Evolutionary conservation across 192 early-diverging fungal genomes (phyloP).

Genomic region (Gonapodya sp.): DNA sequence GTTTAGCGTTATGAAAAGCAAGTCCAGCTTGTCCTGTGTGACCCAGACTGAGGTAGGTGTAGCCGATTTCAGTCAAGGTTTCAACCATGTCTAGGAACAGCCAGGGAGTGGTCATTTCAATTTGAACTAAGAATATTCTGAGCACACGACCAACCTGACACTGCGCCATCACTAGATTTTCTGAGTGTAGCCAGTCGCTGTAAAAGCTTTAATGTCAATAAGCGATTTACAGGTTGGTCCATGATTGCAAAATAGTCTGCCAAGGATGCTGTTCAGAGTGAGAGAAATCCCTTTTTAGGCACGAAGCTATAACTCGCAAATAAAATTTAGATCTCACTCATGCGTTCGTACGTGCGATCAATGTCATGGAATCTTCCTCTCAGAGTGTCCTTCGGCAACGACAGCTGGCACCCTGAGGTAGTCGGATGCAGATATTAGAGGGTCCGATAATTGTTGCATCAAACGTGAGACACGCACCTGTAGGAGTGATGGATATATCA

Average conservation of each 20-base stretch:
- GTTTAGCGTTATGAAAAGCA: constrained; percentile 39
- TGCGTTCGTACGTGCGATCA: background rate
- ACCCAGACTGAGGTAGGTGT: constrained; percentile 50
- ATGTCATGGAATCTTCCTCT: background rate
- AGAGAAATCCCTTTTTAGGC: too few species aligned
- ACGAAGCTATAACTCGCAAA: too few species aligned
- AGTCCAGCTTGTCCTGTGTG: constrained; percentile 64
- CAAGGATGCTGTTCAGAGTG: background rate
- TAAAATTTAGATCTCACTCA: background rate
- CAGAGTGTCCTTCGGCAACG: background rate
- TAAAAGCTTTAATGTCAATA: constrained; percentile 42
- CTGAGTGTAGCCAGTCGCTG: constrained; percentile 39
- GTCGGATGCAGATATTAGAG: background rate
- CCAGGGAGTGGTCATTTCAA: background rate
- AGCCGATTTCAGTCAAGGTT: constrained; percentile 37
- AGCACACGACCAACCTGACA: constrained; percentile 20
- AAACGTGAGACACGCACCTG: too few species aligned
- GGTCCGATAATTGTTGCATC: background rate
- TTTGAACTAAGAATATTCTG: background rate
- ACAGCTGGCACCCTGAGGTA: background rate
- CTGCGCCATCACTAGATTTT: constrained; percentile 15
- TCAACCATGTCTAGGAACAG: constrained; percentile 30
- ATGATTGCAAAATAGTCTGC: constrained; percentile 50
- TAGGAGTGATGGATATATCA: background rate
- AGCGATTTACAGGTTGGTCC: constrained; percentile 41